phyloP scores from a whole-genome alignment of 1,284 basidiomycete species.

The Inonotus hispidus region DNA sequence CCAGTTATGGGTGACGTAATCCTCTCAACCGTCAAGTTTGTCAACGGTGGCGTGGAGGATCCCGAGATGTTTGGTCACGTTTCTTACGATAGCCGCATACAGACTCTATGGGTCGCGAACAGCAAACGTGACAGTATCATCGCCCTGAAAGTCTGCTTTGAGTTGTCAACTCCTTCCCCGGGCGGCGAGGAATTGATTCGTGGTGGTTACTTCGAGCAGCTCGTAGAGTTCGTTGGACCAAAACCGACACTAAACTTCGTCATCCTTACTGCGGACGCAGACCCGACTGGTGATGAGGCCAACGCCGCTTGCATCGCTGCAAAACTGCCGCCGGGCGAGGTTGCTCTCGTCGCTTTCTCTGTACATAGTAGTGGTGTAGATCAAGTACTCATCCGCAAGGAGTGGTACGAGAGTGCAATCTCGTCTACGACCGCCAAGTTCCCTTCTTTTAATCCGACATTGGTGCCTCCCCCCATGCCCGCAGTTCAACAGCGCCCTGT shows the following conservation, averaged over 20 bases:
- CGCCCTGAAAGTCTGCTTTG: constrained; percentile 67
- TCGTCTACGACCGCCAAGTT: constrained; percentile 51
- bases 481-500: constrained; percentile 27
- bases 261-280: constrained; percentile 72
- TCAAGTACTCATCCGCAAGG: constrained; percentile 74
- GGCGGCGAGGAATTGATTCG: constrained; percentile 53
- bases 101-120: constrained; percentile 80
- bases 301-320: constrained; percentile 75
- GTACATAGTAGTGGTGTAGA: constrained; percentile 79
- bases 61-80: constrained; percentile 80
- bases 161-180: constrained; percentile 45
- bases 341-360: constrained; percentile 76
- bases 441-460: constrained; percentile 42
- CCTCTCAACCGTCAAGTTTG: constrained; percentile 73
- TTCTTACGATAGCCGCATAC: constrained; percentile 73
- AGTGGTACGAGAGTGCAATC: constrained; percentile 71
- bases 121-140: constrained; percentile 77
- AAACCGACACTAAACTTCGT: constrained; percentile 82
- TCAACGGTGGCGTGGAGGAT: constrained; percentile 61
- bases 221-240: constrained; percentile 75
- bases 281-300: constrained; percentile 72
- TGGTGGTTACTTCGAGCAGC: constrained; percentile 63
- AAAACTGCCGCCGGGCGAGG: constrained; percentile 65
- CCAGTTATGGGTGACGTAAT: constrained; percentile 63
- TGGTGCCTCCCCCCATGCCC: constrained; percentile 24